Evolutionary conservation across 345 rosid genomes (phyloP).

Genomic region (Cardiospermum halicacabum): DNA sequence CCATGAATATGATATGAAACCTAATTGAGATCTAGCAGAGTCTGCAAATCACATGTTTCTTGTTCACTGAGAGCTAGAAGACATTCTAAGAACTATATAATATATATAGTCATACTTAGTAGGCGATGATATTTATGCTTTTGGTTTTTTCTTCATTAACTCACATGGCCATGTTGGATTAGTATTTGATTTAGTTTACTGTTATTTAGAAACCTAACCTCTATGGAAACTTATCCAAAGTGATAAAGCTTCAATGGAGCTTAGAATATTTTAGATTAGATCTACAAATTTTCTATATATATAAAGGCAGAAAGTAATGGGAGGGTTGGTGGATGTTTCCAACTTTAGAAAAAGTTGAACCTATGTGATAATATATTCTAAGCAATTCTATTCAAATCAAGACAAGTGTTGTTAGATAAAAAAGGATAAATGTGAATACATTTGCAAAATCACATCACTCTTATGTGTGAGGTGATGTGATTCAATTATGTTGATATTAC

Average conservation of each 20-base stretch:
- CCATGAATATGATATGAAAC: no score
- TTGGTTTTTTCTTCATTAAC: background rate
- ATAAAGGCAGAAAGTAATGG: background rate
- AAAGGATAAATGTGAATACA: background rate
- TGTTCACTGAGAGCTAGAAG: no score
- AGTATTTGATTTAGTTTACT: no score
- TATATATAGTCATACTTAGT: background rate
- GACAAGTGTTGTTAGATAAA: background rate
- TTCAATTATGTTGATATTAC: no score
- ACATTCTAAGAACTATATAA: background rate
- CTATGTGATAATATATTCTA: background rate
- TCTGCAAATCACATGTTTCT: background rate
- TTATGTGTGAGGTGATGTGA: no score
- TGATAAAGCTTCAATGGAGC: background rate
- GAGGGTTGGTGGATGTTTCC: background rate
- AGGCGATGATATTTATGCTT: background rate
- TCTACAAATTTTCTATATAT: background rate
- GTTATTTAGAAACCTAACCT: no score
- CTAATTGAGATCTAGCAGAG: background rate
- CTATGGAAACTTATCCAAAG: no score
- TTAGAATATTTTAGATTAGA: background rate
- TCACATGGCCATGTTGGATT: no score
- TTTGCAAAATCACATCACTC: no score
- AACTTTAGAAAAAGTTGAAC: background rate
- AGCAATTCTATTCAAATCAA: background rate